These are phyloP conservation scores for Aspergillus pseudotamarii DNA, from an alignment of 2,329 filamentous ascomycete species.

Conservation along the genomic window DNA sequence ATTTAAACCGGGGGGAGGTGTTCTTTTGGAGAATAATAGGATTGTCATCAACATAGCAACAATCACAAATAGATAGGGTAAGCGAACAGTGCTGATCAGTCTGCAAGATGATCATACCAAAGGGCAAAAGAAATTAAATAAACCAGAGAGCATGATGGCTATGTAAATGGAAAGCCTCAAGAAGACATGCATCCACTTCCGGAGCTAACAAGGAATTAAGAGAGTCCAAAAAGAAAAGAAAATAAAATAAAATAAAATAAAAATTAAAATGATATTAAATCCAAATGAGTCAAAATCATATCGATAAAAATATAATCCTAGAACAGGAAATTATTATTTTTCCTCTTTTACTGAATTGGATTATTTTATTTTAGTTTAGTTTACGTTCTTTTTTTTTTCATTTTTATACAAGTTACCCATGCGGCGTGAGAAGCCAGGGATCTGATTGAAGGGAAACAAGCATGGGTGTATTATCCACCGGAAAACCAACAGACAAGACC, in stretches of 20 bases:
- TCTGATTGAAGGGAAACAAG: not conserved
- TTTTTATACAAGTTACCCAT: not conserved
- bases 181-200: not conserved
- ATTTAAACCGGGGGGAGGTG: not conserved
- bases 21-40: not conserved
- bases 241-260: not conserved
- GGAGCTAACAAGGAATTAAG: constrained; percentile 2
- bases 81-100: constrained; percentile 12
- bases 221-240: not conserved
- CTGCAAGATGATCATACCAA: constrained; percentile 13
- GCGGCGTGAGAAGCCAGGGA: not conserved
- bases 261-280: constrained; percentile 2
- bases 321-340: not conserved
- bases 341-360: not conserved
- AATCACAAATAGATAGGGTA: constrained; percentile 4
- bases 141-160: constrained; percentile 5
- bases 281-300: not conserved
- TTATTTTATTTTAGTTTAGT: not conserved
- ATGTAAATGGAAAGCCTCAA: constrained; percentile 6
- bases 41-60: constrained; percentile 9
- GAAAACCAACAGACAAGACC: constrained; percentile 7
- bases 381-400: not conserved
- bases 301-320: not conserved
- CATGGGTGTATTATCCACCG: not conserved
- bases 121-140: not conserved